Evolutionary conservation across 345 rosid species (phyloP), one percentile per base, ranked within the genome.

Genomic region (Gossypium stocksii): DNA sequence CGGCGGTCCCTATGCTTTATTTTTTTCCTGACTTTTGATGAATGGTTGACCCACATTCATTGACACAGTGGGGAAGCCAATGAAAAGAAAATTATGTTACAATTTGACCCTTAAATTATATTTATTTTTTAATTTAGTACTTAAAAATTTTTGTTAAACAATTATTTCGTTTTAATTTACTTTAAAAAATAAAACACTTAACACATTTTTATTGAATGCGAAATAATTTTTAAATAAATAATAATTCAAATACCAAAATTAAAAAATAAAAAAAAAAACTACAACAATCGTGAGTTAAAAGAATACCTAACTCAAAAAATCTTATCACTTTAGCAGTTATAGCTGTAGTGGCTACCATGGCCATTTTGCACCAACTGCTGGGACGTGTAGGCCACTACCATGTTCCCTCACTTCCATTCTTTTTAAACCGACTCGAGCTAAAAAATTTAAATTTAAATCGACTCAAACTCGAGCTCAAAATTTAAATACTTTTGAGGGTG

Each of bases 261-360:
- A 3, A 3, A 5, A 4, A 34, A 34, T 1, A 4, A 4, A 34
- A 29, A 29, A 0, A 3, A 4, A 34, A 4, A 0, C 38, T 34
- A 34, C 41, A 1, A 34, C 41, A 5, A 34, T 34, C 38, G 1
- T 34, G 41, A 34, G 41, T 34, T 34, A 5, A 34, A 34, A 34
- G 41, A 81, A 81, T 69, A 81, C 81, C 88, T 64, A 83, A 80
- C 85, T 74, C 73, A 1, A 27, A 73, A 34, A 79, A 74, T 74
- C 80, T 71, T 29, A 72, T 82, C 84, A 71, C 82, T 79, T 83
- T 77, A 83, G 81, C 77, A 83, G 88, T 85, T 85, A 76, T 70
- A 82, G 75, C 84, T 81, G 79, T 72, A 80, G 85, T 25, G 41
- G 64, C 27, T 60, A 60, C n/a, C 10, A 15, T 7, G 41, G 34